Percentiles rank a stretch among this genome's conserved stretches.
These are phyloP conservation scores for Lachancea lanzarotensis DNA, from an alignment of 805 yeast genomes.

Conservation along the genomic window DNA sequence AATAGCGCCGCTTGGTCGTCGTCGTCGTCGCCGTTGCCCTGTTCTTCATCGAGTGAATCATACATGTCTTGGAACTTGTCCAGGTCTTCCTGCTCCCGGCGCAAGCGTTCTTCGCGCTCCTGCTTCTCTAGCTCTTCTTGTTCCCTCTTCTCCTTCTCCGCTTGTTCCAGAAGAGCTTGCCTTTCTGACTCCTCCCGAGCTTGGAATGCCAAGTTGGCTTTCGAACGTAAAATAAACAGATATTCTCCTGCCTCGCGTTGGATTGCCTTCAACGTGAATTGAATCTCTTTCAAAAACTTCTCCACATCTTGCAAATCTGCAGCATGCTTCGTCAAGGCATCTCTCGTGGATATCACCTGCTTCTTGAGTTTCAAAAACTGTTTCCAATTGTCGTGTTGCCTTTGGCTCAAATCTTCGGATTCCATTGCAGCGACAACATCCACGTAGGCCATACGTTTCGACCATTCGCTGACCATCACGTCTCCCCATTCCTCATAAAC, in stretches of 20 bases:
- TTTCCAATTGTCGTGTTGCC: constrained; percentile 47
- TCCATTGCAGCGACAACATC: constrained; percentile 28
- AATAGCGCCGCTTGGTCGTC: neutral
- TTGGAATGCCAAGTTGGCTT: constrained; percentile 53
- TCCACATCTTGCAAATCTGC: constrained; percentile 30
- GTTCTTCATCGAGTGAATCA: neutral
- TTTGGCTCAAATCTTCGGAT: constrained; percentile 25
- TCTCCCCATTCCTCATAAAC: constrained; percentile 71
- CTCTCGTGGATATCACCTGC: constrained; percentile 48
- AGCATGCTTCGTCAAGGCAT: constrained; percentile 37
- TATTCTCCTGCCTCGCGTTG: constrained; percentile 57
- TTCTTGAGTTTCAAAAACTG: constrained; percentile 52
- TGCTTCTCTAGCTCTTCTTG: constrained; percentile 5
- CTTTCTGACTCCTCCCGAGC: constrained; percentile 42
- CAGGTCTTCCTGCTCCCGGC: constrained; percentile 1
- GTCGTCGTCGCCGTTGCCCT: neutral
- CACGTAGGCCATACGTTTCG: constrained; percentile 46
- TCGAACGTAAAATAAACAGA: constrained; percentile 48
- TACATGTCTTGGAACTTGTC: constrained; percentile 1
- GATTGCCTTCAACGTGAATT: constrained; percentile 40
- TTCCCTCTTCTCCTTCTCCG: constrained; percentile 6
- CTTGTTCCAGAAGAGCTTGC: constrained; percentile 5
- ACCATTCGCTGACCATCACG: constrained; percentile 56
- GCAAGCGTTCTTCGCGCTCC: constrained; percentile 5
- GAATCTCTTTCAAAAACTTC: constrained; percentile 31